Percentiles rank a stretch among this genome's conserved stretches.
Evolutionary conservation across 768 basidiomycete genomes (phyloP).

Genomic region (Dentipellis fragilis): DNA sequence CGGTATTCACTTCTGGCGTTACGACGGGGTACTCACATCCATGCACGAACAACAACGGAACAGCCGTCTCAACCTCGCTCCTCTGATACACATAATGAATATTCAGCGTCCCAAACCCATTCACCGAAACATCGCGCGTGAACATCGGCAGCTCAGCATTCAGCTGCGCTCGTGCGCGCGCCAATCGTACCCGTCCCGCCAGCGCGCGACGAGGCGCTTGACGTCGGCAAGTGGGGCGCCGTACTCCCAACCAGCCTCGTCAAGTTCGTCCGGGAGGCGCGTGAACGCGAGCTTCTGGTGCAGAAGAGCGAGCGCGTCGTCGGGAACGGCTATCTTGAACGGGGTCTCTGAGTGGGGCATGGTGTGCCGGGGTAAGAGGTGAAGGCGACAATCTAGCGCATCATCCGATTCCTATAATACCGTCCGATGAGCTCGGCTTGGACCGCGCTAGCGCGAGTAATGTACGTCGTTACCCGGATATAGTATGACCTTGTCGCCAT

Average conservation of each 20-base stretch:
- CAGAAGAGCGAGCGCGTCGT: constrained; percentile 29
- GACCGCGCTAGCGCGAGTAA: too few species aligned
- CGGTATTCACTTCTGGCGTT: neutral
- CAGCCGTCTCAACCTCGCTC: constrained; percentile 17
- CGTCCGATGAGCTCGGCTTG: too few species aligned
- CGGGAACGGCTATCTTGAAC: constrained; percentile 40
- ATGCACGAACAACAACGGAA: constrained; percentile 23
- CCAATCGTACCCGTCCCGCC: constrained; percentile 24
- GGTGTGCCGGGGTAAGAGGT: neutral
- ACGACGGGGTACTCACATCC: constrained; percentile 17
- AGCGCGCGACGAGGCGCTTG: constrained; percentile 17
- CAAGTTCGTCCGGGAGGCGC: constrained; percentile 48
- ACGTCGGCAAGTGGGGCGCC: constrained; percentile 27
- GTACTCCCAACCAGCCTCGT: constrained; percentile 39
- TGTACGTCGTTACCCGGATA: too few species aligned
- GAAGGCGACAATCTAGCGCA: neutral
- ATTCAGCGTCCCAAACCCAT: constrained; percentile 22
- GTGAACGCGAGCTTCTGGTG: constrained; percentile 36
- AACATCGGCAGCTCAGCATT: constrained; percentile 25
- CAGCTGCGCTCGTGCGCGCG: constrained; percentile 19
- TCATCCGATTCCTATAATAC: too few species aligned
- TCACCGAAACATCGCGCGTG: constrained; percentile 23
- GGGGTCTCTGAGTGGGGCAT: constrained; percentile 20
- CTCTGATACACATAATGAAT: constrained; percentile 28
- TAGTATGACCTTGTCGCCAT: too few species aligned